These are phyloP conservation scores for Furcasterigmium sp. DNA, from an alignment of 2,329 filamentous ascomycete genomes.

Conservation along the genomic window DNA sequence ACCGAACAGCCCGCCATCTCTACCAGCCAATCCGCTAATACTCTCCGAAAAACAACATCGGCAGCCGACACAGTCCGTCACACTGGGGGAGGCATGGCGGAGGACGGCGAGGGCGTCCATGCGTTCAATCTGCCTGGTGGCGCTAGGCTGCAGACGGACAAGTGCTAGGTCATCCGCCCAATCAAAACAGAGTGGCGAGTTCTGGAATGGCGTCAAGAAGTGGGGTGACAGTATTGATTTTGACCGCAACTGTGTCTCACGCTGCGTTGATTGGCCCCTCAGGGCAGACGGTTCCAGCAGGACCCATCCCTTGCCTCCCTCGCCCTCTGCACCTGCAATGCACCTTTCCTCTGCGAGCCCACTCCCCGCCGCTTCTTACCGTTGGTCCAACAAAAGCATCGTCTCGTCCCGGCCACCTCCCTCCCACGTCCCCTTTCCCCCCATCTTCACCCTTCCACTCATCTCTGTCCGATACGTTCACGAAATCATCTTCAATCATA, in stretches of 20 bases:
- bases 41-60: not conserved
- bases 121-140: slow-evolving; percentile 11
- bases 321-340: slow-evolving; percentile 8
- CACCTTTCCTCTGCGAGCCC: slow-evolving; percentile 5
- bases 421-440: slow-evolving; percentile 10
- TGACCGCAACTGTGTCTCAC: slow-evolving; percentile 6
- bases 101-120: slow-evolving; percentile 9
- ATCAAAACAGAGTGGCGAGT: slow-evolving; percentile 11
- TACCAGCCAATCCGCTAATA: slow-evolving; percentile 3
- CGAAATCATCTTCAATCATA: not conserved
- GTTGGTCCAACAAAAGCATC: slow-evolving; percentile 14
- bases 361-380: slow-evolving; percentile 7
- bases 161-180: slow-evolving; percentile 8
- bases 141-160: slow-evolving; percentile 8
- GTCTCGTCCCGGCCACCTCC: slow-evolving; percentile 8
- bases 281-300: slow-evolving; percentile 4
- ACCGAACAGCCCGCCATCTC: slow-evolving; percentile 7
- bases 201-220: slow-evolving; percentile 12
- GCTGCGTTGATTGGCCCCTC: slow-evolving; percentile 9
- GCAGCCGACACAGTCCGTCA: not conserved
- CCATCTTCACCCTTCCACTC: slow-evolving; percentile 7
- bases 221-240: slow-evolving; percentile 5
- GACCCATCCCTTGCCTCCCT: slow-evolving; percentile 6
- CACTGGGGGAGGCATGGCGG: slow-evolving; percentile 1
- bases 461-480: slow-evolving; percentile 1